These are phyloP conservation scores for Nasturtium officinale DNA, from an alignment of 345 rosid genomes.

Conservation along the genomic window DNA sequence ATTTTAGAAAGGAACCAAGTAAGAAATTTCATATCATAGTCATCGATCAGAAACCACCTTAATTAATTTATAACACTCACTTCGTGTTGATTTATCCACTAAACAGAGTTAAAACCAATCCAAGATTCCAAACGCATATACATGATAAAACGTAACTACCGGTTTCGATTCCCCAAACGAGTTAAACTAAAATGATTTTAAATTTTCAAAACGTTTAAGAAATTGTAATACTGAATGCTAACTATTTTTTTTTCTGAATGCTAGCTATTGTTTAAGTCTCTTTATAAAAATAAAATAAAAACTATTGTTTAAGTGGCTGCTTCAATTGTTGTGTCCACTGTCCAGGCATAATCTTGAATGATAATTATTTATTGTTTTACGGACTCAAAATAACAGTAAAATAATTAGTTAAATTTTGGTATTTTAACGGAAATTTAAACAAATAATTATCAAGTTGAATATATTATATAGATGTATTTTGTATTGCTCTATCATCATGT, in stretches of 20 bases:
- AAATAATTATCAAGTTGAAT: constrained; percentile 11
- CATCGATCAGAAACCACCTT: constrained; percentile 26
- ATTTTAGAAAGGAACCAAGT: too few species aligned
- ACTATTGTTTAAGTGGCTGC: neutral
- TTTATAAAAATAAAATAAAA: neutral
- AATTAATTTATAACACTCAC: constrained; percentile 18
- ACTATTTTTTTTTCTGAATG: neutral
- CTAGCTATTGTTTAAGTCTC: neutral
- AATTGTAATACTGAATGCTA: neutral
- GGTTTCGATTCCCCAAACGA: neutral
- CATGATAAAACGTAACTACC: neutral
- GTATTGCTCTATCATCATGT: constrained; percentile 29
- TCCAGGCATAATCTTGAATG: neutral
- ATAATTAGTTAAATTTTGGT: neutral
- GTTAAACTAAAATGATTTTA: neutral
- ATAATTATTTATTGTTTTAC: constrained; percentile 1
- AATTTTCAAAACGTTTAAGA: neutral
- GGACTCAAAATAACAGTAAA: neutral
- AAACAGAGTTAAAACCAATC: constrained; percentile 19
- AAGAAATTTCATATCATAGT: constrained; percentile 18
- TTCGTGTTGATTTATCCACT: constrained; percentile 25
- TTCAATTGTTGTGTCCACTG: neutral
- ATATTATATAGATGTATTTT: neutral
- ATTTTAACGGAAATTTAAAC: neutral
- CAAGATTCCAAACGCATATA: constrained; percentile 21